phyloP scores from a whole-genome alignment of 805 yeast genomes.

The Candida quercuum region DNA sequence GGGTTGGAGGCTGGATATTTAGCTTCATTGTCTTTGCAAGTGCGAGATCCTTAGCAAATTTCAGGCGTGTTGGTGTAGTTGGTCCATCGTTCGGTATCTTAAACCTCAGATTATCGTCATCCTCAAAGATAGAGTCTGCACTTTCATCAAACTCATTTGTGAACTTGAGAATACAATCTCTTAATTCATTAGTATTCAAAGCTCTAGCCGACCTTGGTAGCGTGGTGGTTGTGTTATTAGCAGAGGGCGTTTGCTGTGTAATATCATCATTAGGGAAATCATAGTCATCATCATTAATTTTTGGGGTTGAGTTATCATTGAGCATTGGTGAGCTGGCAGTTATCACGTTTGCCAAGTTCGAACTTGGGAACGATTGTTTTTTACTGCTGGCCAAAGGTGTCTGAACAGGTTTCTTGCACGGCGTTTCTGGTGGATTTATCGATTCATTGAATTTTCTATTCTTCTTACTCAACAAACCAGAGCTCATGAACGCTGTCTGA shows the following conservation, averaged over 20 bases:
- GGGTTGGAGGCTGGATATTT: slow-evolving; percentile 16
- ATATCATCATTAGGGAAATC: slow-evolving; percentile 4
- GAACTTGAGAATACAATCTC: slow-evolving; percentile 34
- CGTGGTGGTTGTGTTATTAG: slow-evolving; percentile 7
- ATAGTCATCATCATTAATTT: slow-evolving; percentile 10
- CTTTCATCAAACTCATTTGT: slow-evolving; percentile 38
- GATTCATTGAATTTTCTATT: slow-evolving; percentile 34
- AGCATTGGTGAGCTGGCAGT: slow-evolving; percentile 25
- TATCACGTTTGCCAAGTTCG: slow-evolving; percentile 25
- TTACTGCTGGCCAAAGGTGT: slow-evolving; percentile 11
- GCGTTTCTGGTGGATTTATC: slow-evolving; percentile 54
- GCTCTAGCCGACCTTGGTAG: slow-evolving; percentile 23
- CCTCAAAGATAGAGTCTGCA: slow-evolving; percentile 23
- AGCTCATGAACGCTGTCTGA: slow-evolving; percentile 75
- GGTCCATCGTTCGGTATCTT: slow-evolving; percentile 25
- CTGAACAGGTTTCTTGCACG: slow-evolving; percentile 44
- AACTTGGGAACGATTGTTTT: slow-evolving; percentile 16
- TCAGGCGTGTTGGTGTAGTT: slow-evolving; percentile 38
- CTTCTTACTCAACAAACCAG: slow-evolving; percentile 66
- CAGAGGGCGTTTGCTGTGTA: slow-evolving; percentile 18
- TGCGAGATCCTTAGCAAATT: slow-evolving; percentile 13
- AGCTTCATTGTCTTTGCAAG: slow-evolving; percentile 13
- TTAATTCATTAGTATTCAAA: slow-evolving; percentile 34
- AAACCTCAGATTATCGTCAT: slow-evolving; percentile 5
- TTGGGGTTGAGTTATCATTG: slow-evolving; percentile 23